These are phyloP conservation scores for Gyrodon lividus DNA, from an alignment of 768 basidiomycete genomes.

Conservation along the genomic window DNA sequence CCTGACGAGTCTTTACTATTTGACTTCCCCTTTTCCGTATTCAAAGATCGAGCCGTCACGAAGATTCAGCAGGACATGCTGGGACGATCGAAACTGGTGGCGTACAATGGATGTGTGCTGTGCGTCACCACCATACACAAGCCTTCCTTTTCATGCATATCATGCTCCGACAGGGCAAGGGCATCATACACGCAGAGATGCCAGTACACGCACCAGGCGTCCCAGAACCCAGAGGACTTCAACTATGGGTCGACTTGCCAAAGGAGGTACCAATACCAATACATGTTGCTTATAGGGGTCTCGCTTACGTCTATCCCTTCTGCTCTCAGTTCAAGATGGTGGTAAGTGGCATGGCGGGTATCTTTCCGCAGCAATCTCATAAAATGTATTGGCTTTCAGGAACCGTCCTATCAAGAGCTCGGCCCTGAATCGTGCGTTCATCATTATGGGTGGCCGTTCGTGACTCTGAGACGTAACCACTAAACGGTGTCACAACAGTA, in stretches of 20 bases:
- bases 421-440: conserved; percentile 53
- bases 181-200: conserved; percentile 88
- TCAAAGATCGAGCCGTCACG: conserved; percentile 69
- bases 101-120: conserved; percentile 94
- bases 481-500: conserved; percentile 38
- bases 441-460: background rate
- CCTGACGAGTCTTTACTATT: background rate
- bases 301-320: conserved; percentile 23
- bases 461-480: background rate
- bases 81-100: conserved; percentile 78
- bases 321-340: conserved; percentile 71
- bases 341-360: conserved; percentile 32
- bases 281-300: conserved; percentile 1
- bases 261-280: conserved; percentile 51
- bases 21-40: conserved; percentile 1
- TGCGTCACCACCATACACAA: conserved; percentile 32
- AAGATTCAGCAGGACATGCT: conserved; percentile 87
- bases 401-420: conserved; percentile 85
- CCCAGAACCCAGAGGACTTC: conserved; percentile 79
- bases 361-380: background rate
- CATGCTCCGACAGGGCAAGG: conserved; percentile 44
- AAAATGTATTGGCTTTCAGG: conserved; percentile 39
- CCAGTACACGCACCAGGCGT: conserved; percentile 68
- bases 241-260: conserved; percentile 85
- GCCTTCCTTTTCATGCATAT: conserved; percentile 4